phyloP scores from a whole-genome alignment of 2,329 filamentous ascomycete species.

The Gaeumannomyces tritici region DNA sequence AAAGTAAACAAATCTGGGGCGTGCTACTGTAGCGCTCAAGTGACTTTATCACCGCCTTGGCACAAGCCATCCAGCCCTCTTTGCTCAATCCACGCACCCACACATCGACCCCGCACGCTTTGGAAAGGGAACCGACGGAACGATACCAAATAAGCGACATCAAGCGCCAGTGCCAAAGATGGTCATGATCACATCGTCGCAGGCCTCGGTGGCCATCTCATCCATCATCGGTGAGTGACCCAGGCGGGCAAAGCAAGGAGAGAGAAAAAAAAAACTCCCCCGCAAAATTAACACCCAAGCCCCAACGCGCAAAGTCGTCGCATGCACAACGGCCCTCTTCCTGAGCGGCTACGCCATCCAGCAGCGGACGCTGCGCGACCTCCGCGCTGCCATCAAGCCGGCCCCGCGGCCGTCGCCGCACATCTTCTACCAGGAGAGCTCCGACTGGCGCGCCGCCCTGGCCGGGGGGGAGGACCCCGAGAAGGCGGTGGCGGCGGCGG shows the following conservation, averaged over 20 bases:
- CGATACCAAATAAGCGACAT: too few species aligned
- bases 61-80: background rate
- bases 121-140: background rate
- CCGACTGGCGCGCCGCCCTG: background rate
- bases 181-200: constrained; percentile 57
- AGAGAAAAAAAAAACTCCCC: background rate
- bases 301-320: constrained; percentile 42
- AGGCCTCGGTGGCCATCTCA: constrained; percentile 61
- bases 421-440: constrained; percentile 26
- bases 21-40: too few species aligned
- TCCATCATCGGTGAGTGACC: constrained; percentile 47
- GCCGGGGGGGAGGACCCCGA: constrained; percentile 3
- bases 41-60: background rate
- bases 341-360: constrained; percentile 81
- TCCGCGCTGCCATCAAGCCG: constrained; percentile 60
- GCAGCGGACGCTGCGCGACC: constrained; percentile 70
- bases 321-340: constrained; percentile 77
- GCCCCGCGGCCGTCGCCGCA: constrained; percentile 37
- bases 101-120: background rate
- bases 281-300: too few species aligned
- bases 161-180: constrained; percentile 1
- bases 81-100: background rate
- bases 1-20: background rate
- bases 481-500: background rate
- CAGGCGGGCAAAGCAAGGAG: too few species aligned